Conservation (phyloP, 1,284 basidiomycete genomes). For the Neotropicomus parvogracilis region DNA sequence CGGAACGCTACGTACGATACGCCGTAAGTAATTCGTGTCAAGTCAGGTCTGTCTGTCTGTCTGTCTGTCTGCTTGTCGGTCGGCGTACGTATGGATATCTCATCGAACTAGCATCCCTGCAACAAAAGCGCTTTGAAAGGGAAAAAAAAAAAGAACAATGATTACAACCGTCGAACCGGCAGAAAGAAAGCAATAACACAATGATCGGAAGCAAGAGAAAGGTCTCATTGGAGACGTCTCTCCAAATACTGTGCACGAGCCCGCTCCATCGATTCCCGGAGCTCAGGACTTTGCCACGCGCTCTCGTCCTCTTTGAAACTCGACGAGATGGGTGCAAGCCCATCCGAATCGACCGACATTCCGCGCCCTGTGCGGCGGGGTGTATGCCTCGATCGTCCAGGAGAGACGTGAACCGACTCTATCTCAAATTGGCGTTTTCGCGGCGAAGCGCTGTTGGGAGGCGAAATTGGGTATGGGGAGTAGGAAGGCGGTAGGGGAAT, state of each 20-base stretch:
- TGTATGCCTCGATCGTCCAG: constrained; percentile 17
- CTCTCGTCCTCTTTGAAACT: constrained; percentile 38
- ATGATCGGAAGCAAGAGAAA: not conserved
- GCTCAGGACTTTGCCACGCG: constrained; percentile 54
- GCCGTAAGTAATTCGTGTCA: constrained; percentile 3
- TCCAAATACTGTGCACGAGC: constrained; percentile 46
- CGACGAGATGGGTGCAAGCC: constrained; percentile 17
- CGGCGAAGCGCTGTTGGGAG: constrained; percentile 32
- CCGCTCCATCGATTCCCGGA: constrained; percentile 60
- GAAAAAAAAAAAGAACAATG: not conserved
- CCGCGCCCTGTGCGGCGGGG: constrained; percentile 19
- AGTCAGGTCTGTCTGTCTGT: constrained; percentile 1
- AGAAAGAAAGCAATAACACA: constrained; percentile 1
- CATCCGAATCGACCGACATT: constrained; percentile 33
- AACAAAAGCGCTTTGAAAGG: not conserved
- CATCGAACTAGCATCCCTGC: constrained; percentile 5
- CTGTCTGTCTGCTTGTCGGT: too few species aligned
- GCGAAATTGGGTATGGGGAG: constrained; percentile 26
- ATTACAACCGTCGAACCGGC: constrained; percentile 1
- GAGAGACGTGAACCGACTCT: constrained; percentile 18
- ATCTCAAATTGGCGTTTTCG: constrained; percentile 31
- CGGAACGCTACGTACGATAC: not conserved
- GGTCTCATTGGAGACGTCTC: constrained; percentile 17
- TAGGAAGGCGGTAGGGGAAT: constrained; percentile 31
- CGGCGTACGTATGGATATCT: not conserved